These are phyloP conservation scores for Lepraria neglecta DNA, from an alignment of 495 filamentous ascomycete genomes.

Conservation along the genomic window DNA sequence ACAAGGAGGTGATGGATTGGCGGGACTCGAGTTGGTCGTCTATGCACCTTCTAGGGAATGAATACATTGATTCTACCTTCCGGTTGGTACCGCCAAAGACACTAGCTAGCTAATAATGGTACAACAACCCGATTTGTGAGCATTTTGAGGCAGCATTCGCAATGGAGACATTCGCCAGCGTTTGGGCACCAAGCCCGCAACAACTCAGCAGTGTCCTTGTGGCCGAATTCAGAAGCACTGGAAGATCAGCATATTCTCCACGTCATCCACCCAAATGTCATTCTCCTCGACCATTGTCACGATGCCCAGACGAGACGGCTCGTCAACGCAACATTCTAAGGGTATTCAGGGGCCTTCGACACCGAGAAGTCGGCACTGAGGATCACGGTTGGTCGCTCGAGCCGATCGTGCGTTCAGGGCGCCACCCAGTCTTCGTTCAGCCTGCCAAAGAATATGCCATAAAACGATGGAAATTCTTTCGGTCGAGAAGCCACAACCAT, in stretches of 20 bases:
- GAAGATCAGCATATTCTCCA: not conserved
- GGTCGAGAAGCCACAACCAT: not conserved
- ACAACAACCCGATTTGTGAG: conserved; percentile 28
- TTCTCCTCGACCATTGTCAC: not conserved
- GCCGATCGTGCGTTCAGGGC: not conserved
- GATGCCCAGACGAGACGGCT: too few relatives aligned
- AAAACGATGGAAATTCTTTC: not conserved
- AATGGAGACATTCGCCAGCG: conserved; percentile 30
- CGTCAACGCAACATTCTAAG: not conserved
- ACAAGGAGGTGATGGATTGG: conserved; percentile 12
- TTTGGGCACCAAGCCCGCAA: conserved; percentile 33
- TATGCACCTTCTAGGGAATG: conserved; percentile 8
- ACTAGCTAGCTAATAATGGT: not conserved
- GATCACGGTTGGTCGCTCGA: not conserved
- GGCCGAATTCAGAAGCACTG: conserved; percentile 9
- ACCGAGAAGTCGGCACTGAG: not conserved
- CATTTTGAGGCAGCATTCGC: conserved; percentile 31
- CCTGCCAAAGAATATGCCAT: conserved; percentile 3
- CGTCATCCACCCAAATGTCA: not conserved
- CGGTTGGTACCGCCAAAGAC: not conserved
- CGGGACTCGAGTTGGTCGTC: conserved; percentile 8
- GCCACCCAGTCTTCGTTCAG: not conserved
- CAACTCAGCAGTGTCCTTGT: conserved; percentile 25
- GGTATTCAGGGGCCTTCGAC: not conserved
- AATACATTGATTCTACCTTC: conserved; percentile 7